Conservation (phyloP, 2,329 filamentous ascomycete species). For the Colletotrichum sp. region DNA sequence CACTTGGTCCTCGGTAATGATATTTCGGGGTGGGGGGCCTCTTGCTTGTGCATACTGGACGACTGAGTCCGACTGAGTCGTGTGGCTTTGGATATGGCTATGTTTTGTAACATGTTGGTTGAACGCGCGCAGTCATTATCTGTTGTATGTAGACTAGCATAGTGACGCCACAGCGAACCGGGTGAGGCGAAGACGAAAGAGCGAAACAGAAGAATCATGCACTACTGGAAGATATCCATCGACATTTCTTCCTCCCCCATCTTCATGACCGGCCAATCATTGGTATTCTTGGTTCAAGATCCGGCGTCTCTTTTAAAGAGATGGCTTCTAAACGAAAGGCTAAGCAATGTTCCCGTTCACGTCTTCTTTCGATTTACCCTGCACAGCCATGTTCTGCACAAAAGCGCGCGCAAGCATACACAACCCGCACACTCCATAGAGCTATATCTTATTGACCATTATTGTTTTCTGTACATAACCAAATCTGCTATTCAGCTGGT, state of each 20-base stretch:
- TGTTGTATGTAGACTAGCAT: background rate
- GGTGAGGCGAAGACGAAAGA: background rate
- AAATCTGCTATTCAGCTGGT: background rate
- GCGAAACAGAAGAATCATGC: background rate
- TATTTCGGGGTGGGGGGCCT: background rate
- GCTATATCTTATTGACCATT: background rate
- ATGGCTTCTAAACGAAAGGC: background rate
- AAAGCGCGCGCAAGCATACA: background rate
- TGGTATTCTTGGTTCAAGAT: background rate
- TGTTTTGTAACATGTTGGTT: background rate
- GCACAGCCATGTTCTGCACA: background rate
- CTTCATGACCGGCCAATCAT: background rate
- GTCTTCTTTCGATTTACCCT: background rate
- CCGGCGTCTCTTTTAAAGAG: background rate
- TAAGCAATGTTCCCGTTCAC: background rate
- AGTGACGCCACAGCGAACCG: background rate
- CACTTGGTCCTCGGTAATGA: background rate
- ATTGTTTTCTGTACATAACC: background rate
- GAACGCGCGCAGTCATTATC: background rate
- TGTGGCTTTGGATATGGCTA: background rate
- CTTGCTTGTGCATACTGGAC: background rate
- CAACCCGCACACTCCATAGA: background rate
- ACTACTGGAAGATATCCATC: background rate
- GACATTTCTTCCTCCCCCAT: background rate
- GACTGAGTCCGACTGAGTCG: background rate